Base-by-base conservation (phyloP, 225 moss, liverwort and hornwort species). In the Takakia lepidozioides region DNA sequence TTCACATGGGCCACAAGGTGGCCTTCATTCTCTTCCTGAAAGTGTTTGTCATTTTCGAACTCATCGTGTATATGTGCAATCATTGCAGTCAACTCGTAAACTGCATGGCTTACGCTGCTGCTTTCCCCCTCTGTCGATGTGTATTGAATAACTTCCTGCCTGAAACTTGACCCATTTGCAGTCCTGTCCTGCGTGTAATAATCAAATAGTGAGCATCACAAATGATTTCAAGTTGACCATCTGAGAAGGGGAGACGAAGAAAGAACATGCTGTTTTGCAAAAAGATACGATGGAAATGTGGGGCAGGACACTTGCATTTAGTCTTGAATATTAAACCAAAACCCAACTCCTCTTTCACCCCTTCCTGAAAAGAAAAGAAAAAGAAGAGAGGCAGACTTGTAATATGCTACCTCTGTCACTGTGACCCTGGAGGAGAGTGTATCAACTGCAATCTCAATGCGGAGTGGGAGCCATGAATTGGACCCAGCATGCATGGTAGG, bases 1-100 rank as follows among this genome's bases (percentile, higher is more conserved):
- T 82, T 82, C 56, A 82, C 76, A 58, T 82, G 81, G 18, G 81
- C 81, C 42, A 82, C 60, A 47, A 82, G 76, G 30, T 82, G 81
- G 34, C 81, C 81, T 66, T 77, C 81, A 57, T 39, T 66, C 56
- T 82, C 81, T 39, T 73, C 72, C 52, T 60, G 66, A 52, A 73
- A 61, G 38, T 40, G 24, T 43, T 65, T 70, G 51, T 66, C 76
- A 29, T 51, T 27, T 34, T 77, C 76, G 66, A 51, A 69, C 22
- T 72, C 72, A 46, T 76, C 76, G 46, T 69, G 73, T 8, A 82
- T 66, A 45, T 77, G 81, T 11, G 76, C 81, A 19, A 82, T 69
- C 76, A 76, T 58, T 26, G 81, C 81, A 66, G 76, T 77, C 63
- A 82, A 54, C 57, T 77, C 81, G 56, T 82, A 82, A 10, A 69